Conservation (phyloP, 1,139 yeast genomes). For the Lodderomyces oxycetoniae region DNA sequence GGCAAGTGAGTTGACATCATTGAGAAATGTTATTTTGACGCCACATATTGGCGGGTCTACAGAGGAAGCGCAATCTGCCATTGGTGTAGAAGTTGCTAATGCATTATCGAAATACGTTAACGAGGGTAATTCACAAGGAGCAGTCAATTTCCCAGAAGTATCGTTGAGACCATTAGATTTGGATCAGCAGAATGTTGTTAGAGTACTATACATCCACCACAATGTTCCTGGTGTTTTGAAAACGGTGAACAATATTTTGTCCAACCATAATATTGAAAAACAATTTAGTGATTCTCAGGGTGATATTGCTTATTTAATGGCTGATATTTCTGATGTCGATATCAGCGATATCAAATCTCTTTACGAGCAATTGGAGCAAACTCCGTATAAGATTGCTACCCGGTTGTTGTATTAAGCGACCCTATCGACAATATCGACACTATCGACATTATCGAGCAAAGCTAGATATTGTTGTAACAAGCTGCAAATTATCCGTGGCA, state of each 20-base stretch:
- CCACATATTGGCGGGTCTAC: slow-evolving; percentile 99
- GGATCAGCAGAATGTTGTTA: slow-evolving; percentile 84
- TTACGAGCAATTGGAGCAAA: slow-evolving; percentile 81
- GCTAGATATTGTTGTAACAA: too few relatives aligned
- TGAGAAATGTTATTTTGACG: slow-evolving; percentile 85
- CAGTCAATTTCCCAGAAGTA: slow-evolving; percentile 99
- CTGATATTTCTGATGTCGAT: slow-evolving; percentile 88
- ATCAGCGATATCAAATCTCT: slow-evolving; percentile 76
- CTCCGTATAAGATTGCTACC: slow-evolving; percentile 88
- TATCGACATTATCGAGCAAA: too few relatives aligned
- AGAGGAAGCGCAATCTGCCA: slow-evolving; percentile 97
- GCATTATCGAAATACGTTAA: slow-evolving; percentile 86
- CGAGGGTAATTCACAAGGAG: slow-evolving; percentile 94
- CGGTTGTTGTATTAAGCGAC: slow-evolving; percentile 84
- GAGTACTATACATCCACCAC: slow-evolving; percentile 94
- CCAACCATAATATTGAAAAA: slow-evolving; percentile 94
- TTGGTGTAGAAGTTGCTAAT: slow-evolving; percentile 91
- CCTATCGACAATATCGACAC: too few relatives aligned
- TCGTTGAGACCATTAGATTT: slow-evolving; percentile 81
- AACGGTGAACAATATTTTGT: slow-evolving; percentile 92
- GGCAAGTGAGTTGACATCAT: slow-evolving; percentile 75
- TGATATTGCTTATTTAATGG: slow-evolving; percentile 95
- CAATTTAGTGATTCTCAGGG: slow-evolving; percentile 96
- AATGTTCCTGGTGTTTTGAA: slow-evolving; percentile 99
- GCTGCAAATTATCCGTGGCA: too few relatives aligned